These are phyloP conservation scores for Hypholoma sublateritium DNA, from an alignment of 768 basidiomycete species.

Conservation along the genomic window DNA sequence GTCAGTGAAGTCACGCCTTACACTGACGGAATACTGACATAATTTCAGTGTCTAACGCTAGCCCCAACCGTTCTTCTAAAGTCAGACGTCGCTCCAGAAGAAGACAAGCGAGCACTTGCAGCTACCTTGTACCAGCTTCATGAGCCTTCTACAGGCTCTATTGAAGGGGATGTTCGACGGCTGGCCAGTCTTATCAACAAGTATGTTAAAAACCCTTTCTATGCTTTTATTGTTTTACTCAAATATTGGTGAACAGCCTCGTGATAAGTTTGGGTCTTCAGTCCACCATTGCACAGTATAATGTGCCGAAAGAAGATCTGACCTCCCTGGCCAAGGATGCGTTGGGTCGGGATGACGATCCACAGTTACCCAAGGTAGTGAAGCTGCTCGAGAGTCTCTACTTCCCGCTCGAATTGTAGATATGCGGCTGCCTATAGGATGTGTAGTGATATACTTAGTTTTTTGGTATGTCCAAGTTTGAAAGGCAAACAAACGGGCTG, in stretches of 20 bases:
- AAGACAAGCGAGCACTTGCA: conserved; percentile 63
- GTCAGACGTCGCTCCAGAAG: conserved; percentile 54
- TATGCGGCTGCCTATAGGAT: neutral
- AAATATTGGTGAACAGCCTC: conserved; percentile 39
- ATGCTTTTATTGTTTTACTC: neutral
- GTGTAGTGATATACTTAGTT: neutral
- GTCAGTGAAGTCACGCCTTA: conserved; percentile 35
- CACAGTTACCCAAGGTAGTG: conserved; percentile 39
- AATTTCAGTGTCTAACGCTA: conserved; percentile 65
- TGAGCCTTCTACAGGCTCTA: conserved; percentile 58
- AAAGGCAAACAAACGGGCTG: neutral
- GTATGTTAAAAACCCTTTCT: conserved; percentile 33
- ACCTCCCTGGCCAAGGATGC: conserved; percentile 50
- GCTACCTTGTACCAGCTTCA: conserved; percentile 56
- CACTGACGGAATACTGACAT: conserved; percentile 4
- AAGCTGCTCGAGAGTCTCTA: conserved; percentile 41
- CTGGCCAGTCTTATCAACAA: conserved; percentile 53
- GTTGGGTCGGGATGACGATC: conserved; percentile 42
- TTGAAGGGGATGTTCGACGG: conserved; percentile 60
- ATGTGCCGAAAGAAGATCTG: conserved; percentile 59
- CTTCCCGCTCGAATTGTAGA: conserved; percentile 2
- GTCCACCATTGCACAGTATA: conserved; percentile 57
- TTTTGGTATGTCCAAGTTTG: too few relatives aligned
- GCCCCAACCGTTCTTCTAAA: conserved; percentile 61
- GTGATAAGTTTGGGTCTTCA: conserved; percentile 59